Evolutionary conservation across 192 early-diverging fungal species (phyloP).

Genomic region (Coemansia sp.): DNA sequence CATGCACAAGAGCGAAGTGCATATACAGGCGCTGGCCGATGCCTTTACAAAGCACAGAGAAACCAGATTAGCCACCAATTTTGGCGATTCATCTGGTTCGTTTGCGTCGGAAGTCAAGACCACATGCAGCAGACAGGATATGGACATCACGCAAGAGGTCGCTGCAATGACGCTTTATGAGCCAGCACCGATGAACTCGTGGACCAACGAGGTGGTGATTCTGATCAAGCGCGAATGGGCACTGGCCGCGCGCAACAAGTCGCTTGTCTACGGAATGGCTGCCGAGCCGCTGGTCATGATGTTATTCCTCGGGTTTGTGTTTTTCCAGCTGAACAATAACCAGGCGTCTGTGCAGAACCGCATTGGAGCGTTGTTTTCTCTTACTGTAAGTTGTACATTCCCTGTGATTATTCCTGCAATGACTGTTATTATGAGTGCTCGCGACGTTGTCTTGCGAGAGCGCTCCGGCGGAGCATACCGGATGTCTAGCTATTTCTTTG

Average conservation of each 20-base stretch:
- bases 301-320: slow-evolving; percentile 59
- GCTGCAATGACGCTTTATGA: slow-evolving; percentile 29
- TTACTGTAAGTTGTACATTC: slow-evolving; percentile 56
- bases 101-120: slow-evolving; percentile 15
- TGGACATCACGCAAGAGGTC: slow-evolving; percentile 28
- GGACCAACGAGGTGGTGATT: slow-evolving; percentile 25
- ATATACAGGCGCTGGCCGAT: slow-evolving; percentile 38
- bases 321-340: slow-evolving; percentile 47
- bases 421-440: slow-evolving; percentile 45
- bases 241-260: slow-evolving; percentile 18
- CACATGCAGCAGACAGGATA: slow-evolving; percentile 7
- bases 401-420: slow-evolving; percentile 58
- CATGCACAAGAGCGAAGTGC: slow-evolving; percentile 29
- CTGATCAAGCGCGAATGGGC: slow-evolving; percentile 44
- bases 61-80: background rate
- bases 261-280: slow-evolving; percentile 31
- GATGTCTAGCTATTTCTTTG: slow-evolving; percentile 59
- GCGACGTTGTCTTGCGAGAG: slow-evolving; percentile 61
- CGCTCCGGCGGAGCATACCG: slow-evolving; percentile 65
- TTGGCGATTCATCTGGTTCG: background rate
- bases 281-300: slow-evolving; percentile 32
- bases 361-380: slow-evolving; percentile 44
- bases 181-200: slow-evolving; percentile 37
- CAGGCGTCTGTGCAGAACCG: slow-evolving; percentile 54
- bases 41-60: slow-evolving; percentile 23